Conservation (phyloP, 768 basidiomycete genomes). For the Nevesoporus exiguus region DNA sequence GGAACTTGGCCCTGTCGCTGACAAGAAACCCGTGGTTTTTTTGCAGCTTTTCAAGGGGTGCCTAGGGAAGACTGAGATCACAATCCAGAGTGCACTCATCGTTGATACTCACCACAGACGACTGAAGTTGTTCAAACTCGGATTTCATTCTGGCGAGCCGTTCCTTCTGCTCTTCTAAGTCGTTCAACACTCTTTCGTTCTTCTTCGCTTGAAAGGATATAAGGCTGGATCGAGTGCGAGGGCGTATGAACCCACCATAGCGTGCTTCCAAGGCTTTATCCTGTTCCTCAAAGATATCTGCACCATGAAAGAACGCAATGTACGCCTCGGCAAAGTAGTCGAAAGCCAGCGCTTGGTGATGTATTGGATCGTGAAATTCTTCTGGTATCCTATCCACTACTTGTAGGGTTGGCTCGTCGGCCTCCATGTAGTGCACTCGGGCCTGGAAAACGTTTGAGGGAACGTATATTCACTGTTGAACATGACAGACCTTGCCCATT, state of each 20-base stretch:
- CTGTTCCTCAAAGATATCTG: slow-evolving; percentile 66
- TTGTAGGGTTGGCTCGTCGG: slow-evolving; percentile 67
- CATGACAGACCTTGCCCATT: slow-evolving; percentile 65
- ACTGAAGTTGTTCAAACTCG: slow-evolving; percentile 57
- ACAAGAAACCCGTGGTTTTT: slow-evolving; percentile 61
- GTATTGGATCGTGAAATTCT: slow-evolving; percentile 70
- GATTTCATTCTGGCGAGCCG: slow-evolving; percentile 44
- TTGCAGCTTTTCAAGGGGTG: slow-evolving; percentile 61
- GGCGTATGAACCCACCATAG: slow-evolving; percentile 52
- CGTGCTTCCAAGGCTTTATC: slow-evolving; percentile 69
- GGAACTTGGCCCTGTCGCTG: slow-evolving; percentile 75
- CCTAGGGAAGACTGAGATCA: slow-evolving; percentile 33
- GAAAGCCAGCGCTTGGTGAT: slow-evolving; percentile 76
- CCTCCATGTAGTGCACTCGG: slow-evolving; percentile 47
- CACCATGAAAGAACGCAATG: slow-evolving; percentile 59
- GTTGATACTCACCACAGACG: slow-evolving; percentile 49
- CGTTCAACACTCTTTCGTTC: slow-evolving; percentile 62
- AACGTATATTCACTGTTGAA: neutral
- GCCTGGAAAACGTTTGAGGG: slow-evolving; percentile 20
- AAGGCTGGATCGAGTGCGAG: neutral
- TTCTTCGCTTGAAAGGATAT: slow-evolving; percentile 50
- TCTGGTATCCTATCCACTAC: slow-evolving; percentile 58
- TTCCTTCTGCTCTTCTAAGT: slow-evolving; percentile 57
- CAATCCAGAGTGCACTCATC: neutral
- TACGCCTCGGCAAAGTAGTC: slow-evolving; percentile 71